phyloP scores from a whole-genome alignment of 2,329 filamentous ascomycete species.

The Colletotrichum orchidophilum region DNA sequence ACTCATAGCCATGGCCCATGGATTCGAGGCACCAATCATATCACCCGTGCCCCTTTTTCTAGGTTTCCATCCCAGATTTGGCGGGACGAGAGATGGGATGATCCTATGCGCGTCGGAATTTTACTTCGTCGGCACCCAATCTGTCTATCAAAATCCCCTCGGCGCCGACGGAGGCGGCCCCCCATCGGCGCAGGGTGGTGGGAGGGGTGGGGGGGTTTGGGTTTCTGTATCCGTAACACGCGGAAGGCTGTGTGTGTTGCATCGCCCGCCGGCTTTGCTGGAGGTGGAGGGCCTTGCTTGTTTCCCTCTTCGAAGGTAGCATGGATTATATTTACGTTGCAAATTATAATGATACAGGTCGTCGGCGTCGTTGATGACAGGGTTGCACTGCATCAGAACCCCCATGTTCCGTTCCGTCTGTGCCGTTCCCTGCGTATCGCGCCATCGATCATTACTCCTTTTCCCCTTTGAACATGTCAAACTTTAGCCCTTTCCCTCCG shows the following conservation, averaged over 20 bases:
- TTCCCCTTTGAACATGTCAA: neutral
- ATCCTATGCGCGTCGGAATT: conserved; percentile 14
- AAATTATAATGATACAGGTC: conserved; percentile 8
- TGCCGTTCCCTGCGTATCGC: conserved; percentile 27
- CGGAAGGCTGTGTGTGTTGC: neutral
- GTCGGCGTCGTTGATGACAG: neutral
- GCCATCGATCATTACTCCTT: conserved; percentile 20
- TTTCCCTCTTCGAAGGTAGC: neutral
- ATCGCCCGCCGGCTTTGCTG: neutral
- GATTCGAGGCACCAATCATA: neutral
- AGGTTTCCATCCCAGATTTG: conserved; percentile 3
- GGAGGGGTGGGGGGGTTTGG: neutral
- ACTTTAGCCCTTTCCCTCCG: conserved; percentile 6
- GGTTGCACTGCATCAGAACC: neutral
- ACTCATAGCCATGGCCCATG: neutral
- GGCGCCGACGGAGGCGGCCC: neutral
- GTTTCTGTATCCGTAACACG: neutral
- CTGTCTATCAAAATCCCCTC: neutral
- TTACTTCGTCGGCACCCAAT: conserved; percentile 1
- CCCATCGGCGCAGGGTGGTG: neutral
- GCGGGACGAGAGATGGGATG: neutral
- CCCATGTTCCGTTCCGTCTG: neutral
- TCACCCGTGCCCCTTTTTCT: neutral
- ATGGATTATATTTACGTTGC: neutral
- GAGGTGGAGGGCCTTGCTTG: neutral